Conservation (phyloP, 2,329 filamentous ascomycete genomes). For the Penicillium freii region DNA sequence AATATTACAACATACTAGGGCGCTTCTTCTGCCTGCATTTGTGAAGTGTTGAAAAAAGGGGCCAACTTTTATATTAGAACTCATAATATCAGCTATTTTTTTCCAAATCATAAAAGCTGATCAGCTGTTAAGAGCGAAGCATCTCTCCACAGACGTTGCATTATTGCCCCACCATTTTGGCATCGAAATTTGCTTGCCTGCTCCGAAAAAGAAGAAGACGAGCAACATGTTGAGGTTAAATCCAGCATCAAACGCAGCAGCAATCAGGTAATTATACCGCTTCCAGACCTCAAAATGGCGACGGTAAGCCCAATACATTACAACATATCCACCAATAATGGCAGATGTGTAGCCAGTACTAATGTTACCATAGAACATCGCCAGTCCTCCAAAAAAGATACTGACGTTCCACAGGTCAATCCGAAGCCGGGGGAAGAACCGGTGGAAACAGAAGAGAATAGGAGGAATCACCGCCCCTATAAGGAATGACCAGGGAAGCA, state of each 20-base stretch:
- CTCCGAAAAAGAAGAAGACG: slow-evolving; percentile 60
- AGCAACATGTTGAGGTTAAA: slow-evolving; percentile 63
- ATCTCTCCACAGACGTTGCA: slow-evolving; percentile 54
- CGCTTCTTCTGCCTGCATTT: not conserved
- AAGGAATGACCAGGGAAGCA: slow-evolving; percentile 35
- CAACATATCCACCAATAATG: slow-evolving; percentile 60
- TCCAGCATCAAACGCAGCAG: slow-evolving; percentile 61
- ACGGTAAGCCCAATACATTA: slow-evolving; percentile 60
- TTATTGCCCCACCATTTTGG: slow-evolving; percentile 66
- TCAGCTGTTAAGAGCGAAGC: slow-evolving; percentile 51
- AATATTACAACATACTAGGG: not conserved
- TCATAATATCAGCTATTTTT: not conserved
- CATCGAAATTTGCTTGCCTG: slow-evolving; percentile 57
- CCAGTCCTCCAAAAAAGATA: slow-evolving; percentile 59
- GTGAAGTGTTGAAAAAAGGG: not conserved
- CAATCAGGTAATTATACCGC: slow-evolving; percentile 60
- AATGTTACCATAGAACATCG: slow-evolving; percentile 61
- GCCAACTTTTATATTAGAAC: not conserved
- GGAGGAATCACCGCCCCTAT: slow-evolving; percentile 32
- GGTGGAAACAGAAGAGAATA: slow-evolving; percentile 52
- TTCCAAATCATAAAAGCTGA: not conserved
- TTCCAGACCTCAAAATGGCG: slow-evolving; percentile 58
- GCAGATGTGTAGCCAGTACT: slow-evolving; percentile 58
- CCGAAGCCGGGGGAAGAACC: slow-evolving; percentile 53
- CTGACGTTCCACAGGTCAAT: slow-evolving; percentile 61